A percentile compares a stretch with the other conserved stretches of the same genome.
Conservation (phyloP, 441 rosid species). For the Flueggea neowawraea region DNA sequence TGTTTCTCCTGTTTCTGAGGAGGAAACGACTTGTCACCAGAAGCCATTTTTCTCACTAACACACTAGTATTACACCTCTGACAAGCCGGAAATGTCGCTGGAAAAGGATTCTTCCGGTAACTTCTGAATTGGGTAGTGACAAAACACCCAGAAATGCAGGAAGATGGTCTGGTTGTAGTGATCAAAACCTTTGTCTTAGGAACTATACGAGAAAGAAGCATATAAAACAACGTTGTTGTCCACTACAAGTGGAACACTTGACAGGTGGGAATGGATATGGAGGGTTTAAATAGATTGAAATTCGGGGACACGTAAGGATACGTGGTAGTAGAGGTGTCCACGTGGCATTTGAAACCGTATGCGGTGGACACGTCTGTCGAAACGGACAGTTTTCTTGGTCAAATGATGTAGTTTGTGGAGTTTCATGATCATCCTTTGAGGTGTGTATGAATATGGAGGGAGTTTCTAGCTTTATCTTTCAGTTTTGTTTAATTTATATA, state of each 20-base stretch:
- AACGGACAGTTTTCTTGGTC: conserved; percentile 6
- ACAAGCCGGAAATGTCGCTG: conserved; percentile 5
- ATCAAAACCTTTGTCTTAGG: background rate
- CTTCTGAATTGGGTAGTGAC: conserved; percentile 16
- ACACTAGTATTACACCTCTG: background rate
- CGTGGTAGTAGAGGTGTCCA: conserved; percentile 16
- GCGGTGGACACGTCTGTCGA: conserved; percentile 20
- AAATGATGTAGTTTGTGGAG: background rate
- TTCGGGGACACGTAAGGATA: conserved; percentile 13
- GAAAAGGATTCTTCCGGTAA: conserved; percentile 11
- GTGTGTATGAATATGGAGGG: background rate
- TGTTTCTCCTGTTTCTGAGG: conserved; percentile 62
- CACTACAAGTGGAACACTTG: background rate
- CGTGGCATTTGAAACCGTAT: conserved; percentile 13
- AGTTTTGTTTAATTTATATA: too few relatives aligned
- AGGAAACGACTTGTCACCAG: conserved; percentile 38
- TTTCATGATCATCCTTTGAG: background rate
- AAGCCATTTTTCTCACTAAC: conserved; percentile 42
- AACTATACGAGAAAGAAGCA: too few relatives aligned
- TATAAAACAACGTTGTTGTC: background rate
- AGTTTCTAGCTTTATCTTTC: background rate
- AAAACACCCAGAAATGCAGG: conserved; percentile 13
- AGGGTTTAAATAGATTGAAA: background rate
- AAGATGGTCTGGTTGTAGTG: background rate
- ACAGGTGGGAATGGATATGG: background rate